These are phyloP conservation scores for Penicillium aurantiogriseum DNA, from an alignment of 2,329 filamentous ascomycete genomes.

Conservation along the genomic window DNA sequence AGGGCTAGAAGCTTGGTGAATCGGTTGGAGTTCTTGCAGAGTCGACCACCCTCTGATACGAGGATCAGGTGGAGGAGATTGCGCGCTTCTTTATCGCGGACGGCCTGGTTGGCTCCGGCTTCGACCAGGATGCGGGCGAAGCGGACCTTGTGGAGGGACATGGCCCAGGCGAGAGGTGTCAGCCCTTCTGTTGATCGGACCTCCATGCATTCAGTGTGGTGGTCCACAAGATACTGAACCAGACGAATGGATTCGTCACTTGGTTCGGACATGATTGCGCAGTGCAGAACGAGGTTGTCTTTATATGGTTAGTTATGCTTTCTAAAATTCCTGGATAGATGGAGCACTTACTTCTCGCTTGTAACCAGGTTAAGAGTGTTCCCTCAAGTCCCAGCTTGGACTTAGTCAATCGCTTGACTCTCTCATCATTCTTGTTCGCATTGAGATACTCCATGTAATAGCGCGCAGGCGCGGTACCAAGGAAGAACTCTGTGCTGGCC, in stretches of 20 bases:
- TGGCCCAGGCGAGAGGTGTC: conserved; percentile 70
- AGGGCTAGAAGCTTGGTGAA: conserved; percentile 63
- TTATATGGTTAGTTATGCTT: background rate
- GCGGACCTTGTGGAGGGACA: conserved; percentile 42
- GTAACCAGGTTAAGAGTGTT: conserved; percentile 54
- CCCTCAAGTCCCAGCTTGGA: conserved; percentile 63
- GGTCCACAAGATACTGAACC: conserved; percentile 64
- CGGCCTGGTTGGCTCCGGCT: conserved; percentile 67
- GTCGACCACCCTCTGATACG: conserved; percentile 27
- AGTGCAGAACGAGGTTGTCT: conserved; percentile 61
- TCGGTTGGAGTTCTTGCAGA: conserved; percentile 34
- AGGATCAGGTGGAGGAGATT: conserved; percentile 67
- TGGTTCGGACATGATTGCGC: conserved; percentile 54
- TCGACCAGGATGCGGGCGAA: conserved; percentile 60
- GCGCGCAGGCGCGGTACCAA: conserved; percentile 66
- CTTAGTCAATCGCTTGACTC: conserved; percentile 50
- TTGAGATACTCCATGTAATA: conserved; percentile 69
- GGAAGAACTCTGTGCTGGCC: conserved; percentile 73
- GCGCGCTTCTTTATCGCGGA: conserved; percentile 58
- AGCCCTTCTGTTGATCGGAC: conserved; percentile 47
- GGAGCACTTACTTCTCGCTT: conserved; percentile 49
- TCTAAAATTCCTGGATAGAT: background rate
- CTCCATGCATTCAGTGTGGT: conserved; percentile 62
- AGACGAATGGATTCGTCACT: conserved; percentile 51
- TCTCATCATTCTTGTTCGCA: conserved; percentile 58